Evolutionary conservation across 2,329 filamentous ascomycete genomes (phyloP).

Genomic region (Colletotrichum paranaense): DNA sequence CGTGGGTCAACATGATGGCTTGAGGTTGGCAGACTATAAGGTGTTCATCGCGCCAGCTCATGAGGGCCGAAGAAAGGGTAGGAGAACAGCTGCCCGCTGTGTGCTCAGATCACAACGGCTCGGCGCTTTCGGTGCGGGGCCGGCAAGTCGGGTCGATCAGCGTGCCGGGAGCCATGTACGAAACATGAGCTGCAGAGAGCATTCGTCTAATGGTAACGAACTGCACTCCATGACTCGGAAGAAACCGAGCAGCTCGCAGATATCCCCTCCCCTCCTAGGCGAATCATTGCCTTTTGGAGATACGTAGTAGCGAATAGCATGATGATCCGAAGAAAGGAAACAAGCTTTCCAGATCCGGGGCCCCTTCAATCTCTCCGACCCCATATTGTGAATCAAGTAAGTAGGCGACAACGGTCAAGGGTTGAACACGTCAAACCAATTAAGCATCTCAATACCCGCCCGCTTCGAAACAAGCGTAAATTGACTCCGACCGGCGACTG

Average conservation of each 20-base stretch:
- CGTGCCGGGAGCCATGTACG: background rate
- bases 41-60: no score
- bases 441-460: background rate
- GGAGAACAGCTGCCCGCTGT: no score
- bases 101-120: background rate
- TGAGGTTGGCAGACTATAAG: background rate
- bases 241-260: background rate
- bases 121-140: background rate
- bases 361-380: background rate
- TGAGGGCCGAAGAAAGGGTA: no score
- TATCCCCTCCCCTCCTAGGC: background rate
- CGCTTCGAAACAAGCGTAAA: background rate
- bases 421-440: background rate
- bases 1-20: no score
- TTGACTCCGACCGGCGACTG: background rate
- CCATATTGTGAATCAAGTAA: background rate
- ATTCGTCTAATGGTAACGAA: background rate
- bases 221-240: background rate
- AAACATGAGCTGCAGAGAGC: background rate
- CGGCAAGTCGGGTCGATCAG: background rate
- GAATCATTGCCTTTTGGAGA: no score
- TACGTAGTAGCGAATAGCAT: background rate
- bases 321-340: background rate
- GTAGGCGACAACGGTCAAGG: background rate
- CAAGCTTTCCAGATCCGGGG: background rate